Base-by-base conservation (phyloP, 2,329 filamentous ascomycete genomes). In the Talaromyces sp. region DNA sequence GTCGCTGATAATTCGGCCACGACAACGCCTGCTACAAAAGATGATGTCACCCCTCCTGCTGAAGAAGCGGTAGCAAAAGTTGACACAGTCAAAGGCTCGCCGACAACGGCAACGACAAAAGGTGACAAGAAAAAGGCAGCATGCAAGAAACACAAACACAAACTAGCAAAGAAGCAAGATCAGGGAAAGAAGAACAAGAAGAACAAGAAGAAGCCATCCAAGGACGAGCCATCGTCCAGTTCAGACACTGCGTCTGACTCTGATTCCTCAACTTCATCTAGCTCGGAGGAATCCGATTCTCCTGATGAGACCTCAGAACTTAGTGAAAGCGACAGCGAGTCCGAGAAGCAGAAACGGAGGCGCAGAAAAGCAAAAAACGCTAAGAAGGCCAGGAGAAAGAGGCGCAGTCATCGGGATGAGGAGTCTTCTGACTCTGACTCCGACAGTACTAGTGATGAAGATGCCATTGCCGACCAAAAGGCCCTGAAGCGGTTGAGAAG, bases 311-410 rank as follows among this genome's bases (percentile, higher is more conserved):
- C 40, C 5, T 36, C 54, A 0, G 61, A 63, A 50, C 65, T 67
- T 23, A 66, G 63, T 0, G 67, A 68, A 14, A 67, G 64, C 18
- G 60, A 61, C 3, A 64, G 60, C 34, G 65, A 70, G 66, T 70
- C 60, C 64, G 72, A 76, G 57, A 68, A 73, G 58, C 77, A 78
- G 59, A 68, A 70, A 64, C 66, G 68, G 60, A 78, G 75, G 67
- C 70, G 70, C 9, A 76, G 75, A 5, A 76, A 62, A 18, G 31
- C 69, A 42, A 73, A 74, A 61, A 62, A 66, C 0, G 63, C 67
- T 34, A 75, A 72, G 51, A 66, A 70, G 9, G 68, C 66, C 57
- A 74, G 78, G 68, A 75, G 73, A 50, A 80, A 76, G 69, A 60
- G 56, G 36, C 76, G 74, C 61, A 66, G 73, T 7, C 73, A 68